phyloP scores from a whole-genome alignment of 1,284 basidiomycete genomes.

The Melampsora occidentalis region DNA sequence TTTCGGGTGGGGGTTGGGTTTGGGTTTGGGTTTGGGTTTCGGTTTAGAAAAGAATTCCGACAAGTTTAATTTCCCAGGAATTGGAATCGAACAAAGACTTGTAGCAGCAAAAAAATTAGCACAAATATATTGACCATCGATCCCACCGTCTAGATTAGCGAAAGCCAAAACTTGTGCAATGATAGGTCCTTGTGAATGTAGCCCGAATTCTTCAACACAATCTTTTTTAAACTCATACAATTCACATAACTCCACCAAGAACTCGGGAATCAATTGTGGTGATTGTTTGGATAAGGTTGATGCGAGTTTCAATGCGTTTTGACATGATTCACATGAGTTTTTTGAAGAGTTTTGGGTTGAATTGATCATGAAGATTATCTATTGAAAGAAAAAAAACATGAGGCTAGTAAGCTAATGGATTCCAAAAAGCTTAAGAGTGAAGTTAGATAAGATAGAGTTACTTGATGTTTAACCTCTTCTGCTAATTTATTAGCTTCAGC shows the following conservation, averaged over 20 bases:
- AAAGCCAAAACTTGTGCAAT: conserved; percentile 67
- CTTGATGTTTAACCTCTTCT: conserved; percentile 11
- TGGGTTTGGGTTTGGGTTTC: conserved; percentile 66
- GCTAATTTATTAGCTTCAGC: background rate
- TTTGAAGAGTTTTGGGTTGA: background rate
- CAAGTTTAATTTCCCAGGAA: conserved; percentile 60
- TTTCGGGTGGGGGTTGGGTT: conserved; percentile 56
- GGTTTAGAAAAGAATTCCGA: conserved; percentile 65
- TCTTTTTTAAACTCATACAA: conserved; percentile 59
- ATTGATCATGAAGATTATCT: conserved; percentile 1
- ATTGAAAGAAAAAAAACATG: too few relatives aligned
- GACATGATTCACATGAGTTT: conserved; percentile 62
- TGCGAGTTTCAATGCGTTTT: conserved; percentile 63
- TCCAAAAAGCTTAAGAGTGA: too few relatives aligned
- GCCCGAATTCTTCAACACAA: background rate
- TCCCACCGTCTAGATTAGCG: conserved; percentile 58
- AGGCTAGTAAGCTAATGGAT: too few relatives aligned
- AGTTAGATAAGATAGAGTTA: conserved; percentile 38
- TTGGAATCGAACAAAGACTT: conserved; percentile 59
- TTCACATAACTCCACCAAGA: conserved; percentile 65
- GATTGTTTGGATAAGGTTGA: conserved; percentile 68
- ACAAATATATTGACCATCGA: conserved; percentile 68
- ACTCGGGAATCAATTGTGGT: conserved; percentile 63
- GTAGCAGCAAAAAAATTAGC: conserved; percentile 58
- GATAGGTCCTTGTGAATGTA: conserved; percentile 59